Percentiles rank a stretch among this genome's conserved stretches.
These are phyloP conservation scores for Pochonia chlamydosporia DNA, from an alignment of 2,329 filamentous ascomycete species.

Conservation along the genomic window DNA sequence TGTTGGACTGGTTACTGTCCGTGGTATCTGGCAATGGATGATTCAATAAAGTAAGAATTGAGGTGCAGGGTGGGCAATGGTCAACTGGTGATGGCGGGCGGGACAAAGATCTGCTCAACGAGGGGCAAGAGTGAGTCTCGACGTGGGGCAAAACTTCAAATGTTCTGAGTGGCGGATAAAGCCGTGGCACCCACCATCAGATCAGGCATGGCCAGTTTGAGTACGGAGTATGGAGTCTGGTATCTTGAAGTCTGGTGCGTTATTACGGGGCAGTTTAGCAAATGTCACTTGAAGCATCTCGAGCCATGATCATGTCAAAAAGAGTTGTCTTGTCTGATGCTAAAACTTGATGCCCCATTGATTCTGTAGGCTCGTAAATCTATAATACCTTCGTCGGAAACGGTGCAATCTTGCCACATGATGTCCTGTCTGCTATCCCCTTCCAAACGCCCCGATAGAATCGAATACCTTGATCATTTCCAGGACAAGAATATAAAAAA, in stretches of 20 bases:
- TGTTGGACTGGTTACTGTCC: too few species aligned
- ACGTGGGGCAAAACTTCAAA: conserved; percentile 7
- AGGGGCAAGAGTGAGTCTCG: not conserved
- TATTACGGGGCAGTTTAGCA: too few species aligned
- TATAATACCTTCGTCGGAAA: conserved; percentile 4
- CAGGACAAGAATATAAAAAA: not conserved
- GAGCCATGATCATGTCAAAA: not conserved
- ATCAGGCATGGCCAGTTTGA: too few species aligned
- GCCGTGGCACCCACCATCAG: not conserved
- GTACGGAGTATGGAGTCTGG: not conserved
- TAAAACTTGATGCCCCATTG: conserved; percentile 5
- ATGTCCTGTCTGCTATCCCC: not conserved
- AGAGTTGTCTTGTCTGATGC: not conserved
- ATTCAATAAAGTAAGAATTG: not conserved
- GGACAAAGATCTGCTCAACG: too few species aligned
- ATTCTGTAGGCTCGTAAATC: conserved; percentile 8
- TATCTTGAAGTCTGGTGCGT: too few species aligned
- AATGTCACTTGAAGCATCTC: not conserved
- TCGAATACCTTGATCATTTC: not conserved
- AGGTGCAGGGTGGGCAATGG: conserved; percentile 1
- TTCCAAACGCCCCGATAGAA: conserved; percentile 4
- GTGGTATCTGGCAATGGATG: not conserved
- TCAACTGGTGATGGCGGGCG: too few species aligned
- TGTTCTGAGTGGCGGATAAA: not conserved
- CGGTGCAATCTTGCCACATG: conserved; percentile 4